Percentiles rank a stretch among this genome's conserved stretches.
phyloP scores from a whole-genome alignment of 2,329 filamentous ascomycete species.

The Aspergillus ruber region DNA sequence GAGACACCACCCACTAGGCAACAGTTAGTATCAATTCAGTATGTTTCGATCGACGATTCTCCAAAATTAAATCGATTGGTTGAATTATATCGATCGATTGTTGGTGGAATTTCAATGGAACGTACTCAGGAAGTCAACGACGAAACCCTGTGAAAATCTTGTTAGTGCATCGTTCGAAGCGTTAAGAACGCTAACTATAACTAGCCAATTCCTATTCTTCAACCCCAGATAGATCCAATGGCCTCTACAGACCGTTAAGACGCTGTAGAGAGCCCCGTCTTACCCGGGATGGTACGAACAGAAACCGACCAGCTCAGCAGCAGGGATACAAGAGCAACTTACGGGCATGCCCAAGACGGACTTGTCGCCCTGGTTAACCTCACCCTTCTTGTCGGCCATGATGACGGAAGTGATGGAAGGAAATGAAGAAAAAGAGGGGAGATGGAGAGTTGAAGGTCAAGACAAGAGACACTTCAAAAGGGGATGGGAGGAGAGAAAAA shows the following conservation, averaged over 20 bases:
- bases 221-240: slow-evolving; percentile 3
- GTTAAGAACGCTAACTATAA: neutral
- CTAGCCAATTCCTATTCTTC: slow-evolving; percentile 4
- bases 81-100: slow-evolving; percentile 3
- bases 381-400: slow-evolving; percentile 38
- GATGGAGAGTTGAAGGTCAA: slow-evolving; percentile 24
- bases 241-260: neutral
- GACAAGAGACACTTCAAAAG: slow-evolving; percentile 26
- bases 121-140: slow-evolving; percentile 99
- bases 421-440: slow-evolving; percentile 34
- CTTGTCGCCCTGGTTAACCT: slow-evolving; percentile 47
- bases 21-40: slow-evolving; percentile 35
- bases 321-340: slow-evolving; percentile 21
- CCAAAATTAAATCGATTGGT: slow-evolving; percentile 5
- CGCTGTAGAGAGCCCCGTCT: neutral
- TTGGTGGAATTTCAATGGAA: slow-evolving; percentile 28
- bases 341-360: slow-evolving; percentile 49
- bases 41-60: neutral
- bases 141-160: slow-evolving; percentile 62
- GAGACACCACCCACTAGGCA: slow-evolving; percentile 96
- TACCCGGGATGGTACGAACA: slow-evolving; percentile 4
- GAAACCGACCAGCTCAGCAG: slow-evolving; percentile 9
- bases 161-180: slow-evolving; percentile 20
- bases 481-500: slow-evolving; percentile 35
- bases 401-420: slow-evolving; percentile 38